Evolutionary conservation across 2,329 filamentous ascomycete genomes (phyloP), one percentile per base, ranked within the genome.

Genomic region (Penicillium oxalicum): DNA sequence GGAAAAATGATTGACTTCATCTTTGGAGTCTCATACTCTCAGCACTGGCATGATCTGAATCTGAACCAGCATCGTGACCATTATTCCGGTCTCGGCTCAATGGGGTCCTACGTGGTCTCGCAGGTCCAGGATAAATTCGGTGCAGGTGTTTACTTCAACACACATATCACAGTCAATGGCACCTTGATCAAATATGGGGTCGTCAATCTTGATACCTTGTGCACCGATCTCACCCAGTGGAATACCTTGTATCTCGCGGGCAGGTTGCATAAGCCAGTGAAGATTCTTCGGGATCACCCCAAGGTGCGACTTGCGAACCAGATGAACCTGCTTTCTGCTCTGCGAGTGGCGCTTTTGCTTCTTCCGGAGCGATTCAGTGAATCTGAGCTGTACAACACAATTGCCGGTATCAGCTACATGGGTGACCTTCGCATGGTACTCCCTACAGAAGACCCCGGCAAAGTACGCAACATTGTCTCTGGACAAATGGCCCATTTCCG

Each of bases 1-100:
- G 89, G 89, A 9, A 96, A 96, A 74, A 95, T 97, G 84, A 95
- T 98, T 55, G 93, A 98, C 71, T 95, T 98, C 67, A 94, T 98
- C 58, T 93, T 98, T 66, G 93, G 91, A 26, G 91, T 97, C 9
- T 88, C 88, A 1, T 88, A 95, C 68, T 89, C 87, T 1, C 87
- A 98, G 65, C 93, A 98, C 71, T 98, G 91, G 88, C 93, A 98
- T 71, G 91, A 87, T 32, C 77, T 98, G 52, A 98, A 98, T 63
- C 76, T 98, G 13, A 78, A 80, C 56, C 86, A 96, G 67, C 87
- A 98, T 64, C 86, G 88, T 6, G 80, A 94, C 61, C 93, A 98
- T 70, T 98, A 98, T 72, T 97, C 91, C 1, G 84, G 80, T 9
- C 74, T 98, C 18, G 88, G 87, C 1, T 85, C 83, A 11, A 71